Evolutionary conservation across 352 stramenopile genomes (phyloP).

Genomic region (Phytophthora pistaciae): DNA sequence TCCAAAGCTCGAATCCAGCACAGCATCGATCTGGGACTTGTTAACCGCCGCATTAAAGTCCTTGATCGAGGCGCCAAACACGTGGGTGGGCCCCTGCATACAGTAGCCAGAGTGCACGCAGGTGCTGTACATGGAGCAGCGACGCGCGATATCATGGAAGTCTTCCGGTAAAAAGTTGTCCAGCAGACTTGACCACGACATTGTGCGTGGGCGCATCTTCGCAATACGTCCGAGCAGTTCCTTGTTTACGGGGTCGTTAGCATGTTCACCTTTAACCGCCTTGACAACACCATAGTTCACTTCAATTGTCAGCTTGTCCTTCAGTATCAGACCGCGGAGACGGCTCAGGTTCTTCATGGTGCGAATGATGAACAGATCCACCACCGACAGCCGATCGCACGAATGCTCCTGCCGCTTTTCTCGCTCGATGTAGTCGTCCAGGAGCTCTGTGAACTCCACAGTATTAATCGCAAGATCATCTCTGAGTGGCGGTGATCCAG

Average conservation of each 20-base stretch:
- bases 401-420: slow-evolving; percentile 9
- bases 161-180: slow-evolving; percentile 32
- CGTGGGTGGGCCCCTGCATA: slow-evolving; percentile 35
- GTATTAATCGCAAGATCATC: slow-evolving; percentile 27
- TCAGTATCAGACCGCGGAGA: slow-evolving; percentile 24
- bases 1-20: slow-evolving; percentile 21
- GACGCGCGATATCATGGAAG: slow-evolving; percentile 40
- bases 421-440: slow-evolving; percentile 15
- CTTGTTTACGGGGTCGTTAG: not conserved
- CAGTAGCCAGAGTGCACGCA: slow-evolving; percentile 24
- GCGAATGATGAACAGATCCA: slow-evolving; percentile 37
- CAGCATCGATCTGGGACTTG: not conserved
- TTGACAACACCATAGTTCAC: slow-evolving; percentile 36
- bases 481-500: slow-evolving; percentile 11
- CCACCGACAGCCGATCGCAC: slow-evolving; percentile 16
- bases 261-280: slow-evolving; percentile 14
- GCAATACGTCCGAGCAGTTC: slow-evolving; percentile 29
- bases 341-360: slow-evolving; percentile 25
- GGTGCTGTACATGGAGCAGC: slow-evolving; percentile 19
- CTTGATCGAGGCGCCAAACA: slow-evolving; percentile 6
- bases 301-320: slow-evolving; percentile 26
- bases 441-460: slow-evolving; percentile 18
- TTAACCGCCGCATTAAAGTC: not conserved
- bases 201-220: slow-evolving; percentile 22
- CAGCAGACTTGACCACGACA: slow-evolving; percentile 37